Percentiles rank a stretch among this genome's conserved stretches.
Conservation (phyloP, 768 basidiomycete species). For the Rhodotorula sphaerocarpa region DNA sequence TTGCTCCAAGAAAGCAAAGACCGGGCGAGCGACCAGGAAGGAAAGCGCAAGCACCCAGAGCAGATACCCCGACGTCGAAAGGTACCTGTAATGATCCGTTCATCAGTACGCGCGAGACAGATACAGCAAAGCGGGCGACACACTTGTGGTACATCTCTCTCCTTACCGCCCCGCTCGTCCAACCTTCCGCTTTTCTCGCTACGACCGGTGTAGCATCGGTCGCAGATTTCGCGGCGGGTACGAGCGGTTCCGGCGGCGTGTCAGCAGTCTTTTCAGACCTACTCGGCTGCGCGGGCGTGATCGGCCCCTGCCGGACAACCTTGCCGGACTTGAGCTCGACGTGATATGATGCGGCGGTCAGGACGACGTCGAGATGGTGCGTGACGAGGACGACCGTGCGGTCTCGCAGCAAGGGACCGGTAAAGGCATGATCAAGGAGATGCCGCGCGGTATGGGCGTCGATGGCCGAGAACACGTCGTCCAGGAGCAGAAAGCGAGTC, state of each 20-base stretch:
- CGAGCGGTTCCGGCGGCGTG: too few relatives aligned
- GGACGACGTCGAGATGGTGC: slow-evolving; percentile 83
- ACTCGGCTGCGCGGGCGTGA: neutral
- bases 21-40: slow-evolving; percentile 7
- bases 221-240: too few relatives aligned
- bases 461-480: slow-evolving; percentile 37
- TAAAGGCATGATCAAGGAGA: slow-evolving; percentile 48
- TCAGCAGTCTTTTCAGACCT: too few relatives aligned
- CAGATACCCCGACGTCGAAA: slow-evolving; percentile 7
- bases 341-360: slow-evolving; percentile 53
- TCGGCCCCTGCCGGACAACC: neutral
- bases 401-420: slow-evolving; percentile 63
- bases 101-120: too few relatives aligned
- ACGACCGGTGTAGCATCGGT: too few relatives aligned
- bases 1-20: slow-evolving; percentile 21
- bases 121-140: neutral
- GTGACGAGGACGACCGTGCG: slow-evolving; percentile 81
- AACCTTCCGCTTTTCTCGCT: too few relatives aligned
- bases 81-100: slow-evolving; percentile 8
- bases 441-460: slow-evolving; percentile 64
- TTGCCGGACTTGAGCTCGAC: slow-evolving; percentile 22
- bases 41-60: slow-evolving; percentile 6
- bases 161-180: slow-evolving; percentile 22
- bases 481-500: slow-evolving; percentile 45
- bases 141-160: slow-evolving; percentile 19